Percentiles rank a stretch among this genome's conserved stretches.
phyloP scores from a whole-genome alignment of 164 flowering plant genomes.

The Brasenia schreberi region DNA sequence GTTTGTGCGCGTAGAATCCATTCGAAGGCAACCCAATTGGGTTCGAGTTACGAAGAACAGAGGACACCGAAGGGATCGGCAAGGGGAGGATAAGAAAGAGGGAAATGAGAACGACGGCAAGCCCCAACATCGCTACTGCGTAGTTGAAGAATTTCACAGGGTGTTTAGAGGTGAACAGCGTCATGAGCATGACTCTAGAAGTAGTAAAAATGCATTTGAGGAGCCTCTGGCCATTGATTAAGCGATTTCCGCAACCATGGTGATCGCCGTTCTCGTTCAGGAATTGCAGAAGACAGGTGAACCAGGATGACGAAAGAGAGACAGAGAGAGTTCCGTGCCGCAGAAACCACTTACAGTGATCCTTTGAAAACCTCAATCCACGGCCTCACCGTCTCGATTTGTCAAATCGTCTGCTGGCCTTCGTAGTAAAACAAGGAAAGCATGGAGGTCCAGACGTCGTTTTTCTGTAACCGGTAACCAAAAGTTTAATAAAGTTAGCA shows the following conservation, averaged over 20 bases:
- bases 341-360: too few species aligned
- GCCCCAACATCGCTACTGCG: conserved; percentile 33
- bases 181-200: neutral
- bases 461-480: too few species aligned
- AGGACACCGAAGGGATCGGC: conserved; percentile 23
- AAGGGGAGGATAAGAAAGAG: conserved; percentile 43
- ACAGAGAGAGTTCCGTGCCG: neutral
- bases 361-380: too few species aligned
- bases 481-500: too few species aligned
- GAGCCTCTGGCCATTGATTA: neutral
- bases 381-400: too few species aligned
- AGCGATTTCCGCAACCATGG: neutral
- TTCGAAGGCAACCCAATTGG: neutral
- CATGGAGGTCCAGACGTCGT: too few species aligned
- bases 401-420: too few species aligned
- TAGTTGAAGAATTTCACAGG: conserved; percentile 40
- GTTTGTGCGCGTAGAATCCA: conserved; percentile 19
- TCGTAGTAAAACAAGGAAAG: too few species aligned
- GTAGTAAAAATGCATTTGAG: neutral
- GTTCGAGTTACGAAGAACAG: conserved; percentile 2
- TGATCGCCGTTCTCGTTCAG: neutral
- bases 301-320: neutral
- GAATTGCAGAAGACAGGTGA: neutral
- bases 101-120: conserved; percentile 43
- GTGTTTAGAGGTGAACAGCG: conserved; percentile 14